phyloP scores from a whole-genome alignment of 1,139 yeast species.

The Geotrichum carabidarum region DNA sequence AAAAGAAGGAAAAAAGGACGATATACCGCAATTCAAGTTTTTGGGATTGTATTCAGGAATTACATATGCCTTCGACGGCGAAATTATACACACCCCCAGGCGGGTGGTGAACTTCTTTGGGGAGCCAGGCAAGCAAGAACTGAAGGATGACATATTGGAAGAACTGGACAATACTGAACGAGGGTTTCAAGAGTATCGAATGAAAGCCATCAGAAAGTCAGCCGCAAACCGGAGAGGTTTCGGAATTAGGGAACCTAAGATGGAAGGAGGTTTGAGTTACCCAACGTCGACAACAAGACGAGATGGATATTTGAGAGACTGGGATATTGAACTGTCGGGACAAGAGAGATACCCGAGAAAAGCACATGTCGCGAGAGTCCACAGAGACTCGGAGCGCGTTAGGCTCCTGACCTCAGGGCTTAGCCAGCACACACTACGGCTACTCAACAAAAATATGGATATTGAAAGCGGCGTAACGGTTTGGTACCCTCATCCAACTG shows the following conservation, averaged over 20 bases:
- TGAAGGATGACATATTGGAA: background rate
- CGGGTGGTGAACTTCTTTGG: slow-evolving; percentile 3
- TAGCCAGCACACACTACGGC: slow-evolving; percentile 4
- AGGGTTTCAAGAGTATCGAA: background rate
- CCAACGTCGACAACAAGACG: background rate
- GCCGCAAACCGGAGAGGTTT: background rate
- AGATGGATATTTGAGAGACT: slow-evolving; percentile 4
- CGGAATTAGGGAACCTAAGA: slow-evolving; percentile 5
- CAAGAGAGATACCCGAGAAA: background rate
- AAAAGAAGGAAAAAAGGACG: background rate
- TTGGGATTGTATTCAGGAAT: slow-evolving; percentile 1
- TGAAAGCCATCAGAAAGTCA: background rate
- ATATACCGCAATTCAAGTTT: background rate
- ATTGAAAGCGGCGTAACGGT: slow-evolving; percentile 1
- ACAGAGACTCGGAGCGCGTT: slow-evolving; percentile 3
- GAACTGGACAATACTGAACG: slow-evolving; percentile 3
- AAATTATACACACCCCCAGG: background rate
- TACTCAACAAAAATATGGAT: slow-evolving; percentile 6
- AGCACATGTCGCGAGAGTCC: background rate
- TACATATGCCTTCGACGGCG: background rate
- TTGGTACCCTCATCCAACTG: background rate
- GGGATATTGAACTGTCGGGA: slow-evolving; percentile 10
- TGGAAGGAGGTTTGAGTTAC: too few relatives aligned
- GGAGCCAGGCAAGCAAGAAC: background rate
- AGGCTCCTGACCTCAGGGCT: background rate